A percentile compares a stretch with the other conserved stretches of the same genome.
phyloP scores from a whole-genome alignment of 352 stramenopile species.

The Globisporangium iwayamae region DNA sequence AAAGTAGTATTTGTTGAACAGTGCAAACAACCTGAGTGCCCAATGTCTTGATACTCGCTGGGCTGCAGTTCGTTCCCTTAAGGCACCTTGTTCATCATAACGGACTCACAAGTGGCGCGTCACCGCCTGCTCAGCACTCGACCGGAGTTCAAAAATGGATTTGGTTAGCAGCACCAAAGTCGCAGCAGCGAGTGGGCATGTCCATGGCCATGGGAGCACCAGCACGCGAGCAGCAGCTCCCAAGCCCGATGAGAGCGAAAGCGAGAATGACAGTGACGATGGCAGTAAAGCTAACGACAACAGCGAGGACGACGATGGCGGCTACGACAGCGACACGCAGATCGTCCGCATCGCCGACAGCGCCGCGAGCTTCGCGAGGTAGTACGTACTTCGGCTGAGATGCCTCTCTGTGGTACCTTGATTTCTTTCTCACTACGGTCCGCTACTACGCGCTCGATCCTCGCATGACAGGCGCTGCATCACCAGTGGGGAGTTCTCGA shows the following conservation, averaged over 20 bases:
- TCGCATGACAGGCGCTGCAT: constrained; percentile 36
- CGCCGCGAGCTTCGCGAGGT: constrained; percentile 26
- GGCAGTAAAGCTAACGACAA: not conserved
- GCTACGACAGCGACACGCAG: constrained; percentile 13
- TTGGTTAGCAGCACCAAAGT: not conserved
- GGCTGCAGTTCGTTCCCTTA: too few relatives aligned
- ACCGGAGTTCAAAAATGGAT: not conserved
- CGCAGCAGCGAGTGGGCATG: not conserved
- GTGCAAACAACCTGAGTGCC: too few relatives aligned
- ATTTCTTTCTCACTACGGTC: too few relatives aligned
- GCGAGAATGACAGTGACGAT: not conserved
- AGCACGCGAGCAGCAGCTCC: not conserved
- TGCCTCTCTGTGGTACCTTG: not conserved
- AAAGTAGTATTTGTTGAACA: too few relatives aligned
- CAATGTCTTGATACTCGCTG: too few relatives aligned
- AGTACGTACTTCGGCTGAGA: constrained; percentile 1
- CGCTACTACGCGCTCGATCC: too few relatives aligned
- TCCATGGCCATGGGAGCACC: not conserved
- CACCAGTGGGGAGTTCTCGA: constrained; percentile 31
- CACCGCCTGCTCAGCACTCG: too few relatives aligned
- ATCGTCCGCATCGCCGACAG: constrained; percentile 22
- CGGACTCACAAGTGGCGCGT: too few relatives aligned
- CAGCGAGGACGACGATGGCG: constrained; percentile 2
- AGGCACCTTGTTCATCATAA: too few relatives aligned
- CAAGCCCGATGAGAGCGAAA: constrained; percentile 1